Conservation (phyloP, 331 rosid species). For the Ulmus americana region DNA sequence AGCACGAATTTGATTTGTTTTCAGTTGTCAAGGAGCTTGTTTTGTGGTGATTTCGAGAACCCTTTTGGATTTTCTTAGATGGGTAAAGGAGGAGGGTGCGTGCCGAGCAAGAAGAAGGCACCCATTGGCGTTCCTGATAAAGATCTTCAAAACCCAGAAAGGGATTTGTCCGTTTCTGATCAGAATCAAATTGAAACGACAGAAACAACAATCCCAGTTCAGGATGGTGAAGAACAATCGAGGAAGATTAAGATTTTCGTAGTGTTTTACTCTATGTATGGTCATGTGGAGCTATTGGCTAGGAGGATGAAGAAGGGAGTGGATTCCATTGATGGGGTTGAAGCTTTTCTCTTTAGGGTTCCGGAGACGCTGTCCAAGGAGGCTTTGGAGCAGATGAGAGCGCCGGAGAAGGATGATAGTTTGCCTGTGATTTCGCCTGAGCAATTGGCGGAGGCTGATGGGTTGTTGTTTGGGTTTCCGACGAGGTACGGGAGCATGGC, state of each 20-base stretch:
- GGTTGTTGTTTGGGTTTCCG: constrained; percentile 72
- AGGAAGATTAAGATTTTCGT: constrained; percentile 52
- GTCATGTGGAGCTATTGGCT: constrained; percentile 72
- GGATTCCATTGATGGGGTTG: constrained; percentile 65
- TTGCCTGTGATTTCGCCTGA: constrained; percentile 55
- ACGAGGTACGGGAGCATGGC: constrained; percentile 80
- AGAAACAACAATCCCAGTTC: constrained; percentile 21
- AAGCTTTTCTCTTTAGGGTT: constrained; percentile 62
- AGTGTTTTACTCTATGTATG: constrained; percentile 76
- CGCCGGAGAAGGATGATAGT: constrained; percentile 46
- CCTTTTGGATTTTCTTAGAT: constrained; percentile 22
- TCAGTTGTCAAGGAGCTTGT: background rate
- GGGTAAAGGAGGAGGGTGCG: constrained; percentile 85
- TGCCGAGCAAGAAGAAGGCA: constrained; percentile 59
- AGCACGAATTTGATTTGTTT: too few species aligned
- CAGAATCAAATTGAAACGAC: constrained; percentile 24
- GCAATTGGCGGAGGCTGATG: constrained; percentile 64
- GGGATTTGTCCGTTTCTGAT: constrained; percentile 23
- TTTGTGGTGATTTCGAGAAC: background rate
- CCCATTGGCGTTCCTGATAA: constrained; percentile 23
- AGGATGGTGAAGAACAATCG: constrained; percentile 15
- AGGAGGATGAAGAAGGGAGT: constrained; percentile 54
- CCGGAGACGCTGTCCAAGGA: constrained; percentile 58
- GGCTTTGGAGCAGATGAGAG: constrained; percentile 58
- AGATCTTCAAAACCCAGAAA: constrained; percentile 30